Evolutionary conservation across 257 asterid species (phyloP).

Genomic region (Lantana camara): DNA sequence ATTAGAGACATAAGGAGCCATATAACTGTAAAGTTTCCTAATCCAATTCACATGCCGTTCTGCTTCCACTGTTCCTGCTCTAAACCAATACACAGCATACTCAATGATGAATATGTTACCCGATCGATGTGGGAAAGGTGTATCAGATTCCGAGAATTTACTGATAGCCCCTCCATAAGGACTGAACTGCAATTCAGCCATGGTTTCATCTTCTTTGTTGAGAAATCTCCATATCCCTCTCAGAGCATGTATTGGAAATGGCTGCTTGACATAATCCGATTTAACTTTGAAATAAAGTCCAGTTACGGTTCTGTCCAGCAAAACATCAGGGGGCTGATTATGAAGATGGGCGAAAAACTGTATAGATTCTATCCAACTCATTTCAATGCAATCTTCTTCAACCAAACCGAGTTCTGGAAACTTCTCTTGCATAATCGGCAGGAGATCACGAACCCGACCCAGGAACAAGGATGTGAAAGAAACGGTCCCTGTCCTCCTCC

Average conservation of each 20-base stretch:
- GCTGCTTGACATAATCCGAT: slow-evolving; percentile 13
- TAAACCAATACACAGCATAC: slow-evolving; percentile 21
- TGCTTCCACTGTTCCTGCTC: neutral
- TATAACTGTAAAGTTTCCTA: slow-evolving; percentile 26
- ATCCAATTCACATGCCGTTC: slow-evolving; percentile 26
- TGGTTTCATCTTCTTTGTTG: too few relatives aligned
- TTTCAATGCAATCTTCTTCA: slow-evolving; percentile 25
- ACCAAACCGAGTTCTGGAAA: slow-evolving; percentile 31
- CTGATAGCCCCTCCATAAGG: too few relatives aligned
- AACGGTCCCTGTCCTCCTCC: slow-evolving; percentile 4
- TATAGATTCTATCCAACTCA: slow-evolving; percentile 30
- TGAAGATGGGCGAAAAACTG: too few relatives aligned
- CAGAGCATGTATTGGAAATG: slow-evolving; percentile 19
- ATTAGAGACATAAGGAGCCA: slow-evolving; percentile 29
- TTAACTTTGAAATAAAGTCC: neutral
- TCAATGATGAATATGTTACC: slow-evolving; percentile 28
- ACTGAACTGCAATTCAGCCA: too few relatives aligned
- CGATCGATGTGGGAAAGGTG: slow-evolving; percentile 39
- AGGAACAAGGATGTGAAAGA: slow-evolving; percentile 23
- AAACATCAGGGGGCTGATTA: too few relatives aligned
- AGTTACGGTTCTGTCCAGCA: too few relatives aligned
- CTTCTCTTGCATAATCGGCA: too few relatives aligned
- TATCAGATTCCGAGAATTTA: slow-evolving; percentile 24
- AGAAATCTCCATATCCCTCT: too few relatives aligned
- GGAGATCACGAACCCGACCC: slow-evolving; percentile 18